Evolutionary conservation across 2,329 filamentous ascomycete genomes (phyloP).

Genomic region (Diplodia scrobiculata): DNA sequence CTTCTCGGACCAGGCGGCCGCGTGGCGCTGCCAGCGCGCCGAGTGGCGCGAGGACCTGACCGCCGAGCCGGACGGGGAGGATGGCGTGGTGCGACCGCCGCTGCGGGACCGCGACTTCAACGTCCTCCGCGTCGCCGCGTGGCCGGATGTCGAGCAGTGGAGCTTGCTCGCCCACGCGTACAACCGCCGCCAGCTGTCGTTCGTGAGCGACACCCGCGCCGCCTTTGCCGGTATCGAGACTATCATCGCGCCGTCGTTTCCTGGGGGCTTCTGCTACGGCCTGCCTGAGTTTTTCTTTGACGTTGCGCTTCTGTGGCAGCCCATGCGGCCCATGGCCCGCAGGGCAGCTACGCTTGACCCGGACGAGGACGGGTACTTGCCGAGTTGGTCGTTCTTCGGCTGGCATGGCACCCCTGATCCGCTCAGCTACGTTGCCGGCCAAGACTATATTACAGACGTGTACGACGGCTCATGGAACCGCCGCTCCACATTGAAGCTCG

Average conservation of each 20-base stretch:
- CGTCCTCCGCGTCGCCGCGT: no score
- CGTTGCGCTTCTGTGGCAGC: conserved; percentile 34
- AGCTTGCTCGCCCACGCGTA: background rate
- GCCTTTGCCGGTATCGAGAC: conserved; percentile 33
- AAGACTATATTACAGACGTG: no score
- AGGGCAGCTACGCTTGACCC: background rate
- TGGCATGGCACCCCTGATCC: conserved; percentile 4
- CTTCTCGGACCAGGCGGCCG: no score
- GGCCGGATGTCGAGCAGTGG: no score
- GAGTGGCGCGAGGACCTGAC: no score
- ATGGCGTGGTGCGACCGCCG: no score
- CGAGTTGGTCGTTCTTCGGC: conserved; percentile 21
- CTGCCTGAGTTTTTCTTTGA: conserved; percentile 35
- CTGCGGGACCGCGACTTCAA: no score
- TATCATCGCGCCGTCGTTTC: conserved; percentile 30
- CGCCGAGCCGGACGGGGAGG: background rate
- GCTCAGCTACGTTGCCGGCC: background rate
- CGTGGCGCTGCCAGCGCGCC: no score
- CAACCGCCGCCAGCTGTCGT: conserved; percentile 30
- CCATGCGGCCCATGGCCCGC: background rate
- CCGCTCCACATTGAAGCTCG: background rate
- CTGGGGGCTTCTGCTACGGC: conserved; percentile 33
- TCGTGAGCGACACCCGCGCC: conserved; percentile 33
- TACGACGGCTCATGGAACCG: background rate
- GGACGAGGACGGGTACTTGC: background rate